Evolutionary conservation across 2,329 filamentous ascomycete species (phyloP), one percentile per base, ranked within the genome.

Genomic region (Penicillium sp.): DNA sequence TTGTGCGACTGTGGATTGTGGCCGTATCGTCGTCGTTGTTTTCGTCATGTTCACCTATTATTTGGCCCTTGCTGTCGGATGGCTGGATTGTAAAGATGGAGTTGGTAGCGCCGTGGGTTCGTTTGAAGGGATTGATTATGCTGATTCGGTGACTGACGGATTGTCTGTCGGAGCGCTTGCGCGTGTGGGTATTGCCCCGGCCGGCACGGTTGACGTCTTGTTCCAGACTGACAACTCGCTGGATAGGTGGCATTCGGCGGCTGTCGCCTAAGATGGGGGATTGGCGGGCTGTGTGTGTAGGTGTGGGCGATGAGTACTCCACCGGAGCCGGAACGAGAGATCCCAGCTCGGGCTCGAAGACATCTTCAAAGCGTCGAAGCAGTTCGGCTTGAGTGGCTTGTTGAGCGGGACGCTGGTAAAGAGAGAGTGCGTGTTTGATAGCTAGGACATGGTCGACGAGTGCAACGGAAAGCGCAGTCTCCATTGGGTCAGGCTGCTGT

Each of bases 391-490:
- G 71, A 3, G 73, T 75, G 33, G 73, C 72, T 62, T 75, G 71
- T 83, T 85, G 73, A 77, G 81, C 72, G 79, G 84, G 72, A 74
- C 82, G 77, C 56, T 82, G 81, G 72, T 90, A 90, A 64, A 86
- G 80, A 4, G 80, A 80, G 60, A 97, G 75, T 66, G 90, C 93
- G 61, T 90, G 86, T 76, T 93, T 91, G 65, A 97, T 86, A 72
- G 90, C 87, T 57, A 96, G 83, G 3, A 91, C 90, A 72, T 97
- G 92, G 67, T 97, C 94, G 40, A 96, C 83, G 30, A 97, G 81
- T 0, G 91, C 89, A 71, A 92, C 89, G 67, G 88, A 88, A 61
- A 97, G 85, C 1, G 91, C 90, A 46, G 84, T 90, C 61, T 95
- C 88, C 65, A 91, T 81, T 2, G 78, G 77, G 61, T 82, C 80